Evolutionary conservation across 2,329 filamentous ascomycete genomes (phyloP), one percentile per base, ranked within the genome.

Genomic region (Colletotrichum horii): DNA sequence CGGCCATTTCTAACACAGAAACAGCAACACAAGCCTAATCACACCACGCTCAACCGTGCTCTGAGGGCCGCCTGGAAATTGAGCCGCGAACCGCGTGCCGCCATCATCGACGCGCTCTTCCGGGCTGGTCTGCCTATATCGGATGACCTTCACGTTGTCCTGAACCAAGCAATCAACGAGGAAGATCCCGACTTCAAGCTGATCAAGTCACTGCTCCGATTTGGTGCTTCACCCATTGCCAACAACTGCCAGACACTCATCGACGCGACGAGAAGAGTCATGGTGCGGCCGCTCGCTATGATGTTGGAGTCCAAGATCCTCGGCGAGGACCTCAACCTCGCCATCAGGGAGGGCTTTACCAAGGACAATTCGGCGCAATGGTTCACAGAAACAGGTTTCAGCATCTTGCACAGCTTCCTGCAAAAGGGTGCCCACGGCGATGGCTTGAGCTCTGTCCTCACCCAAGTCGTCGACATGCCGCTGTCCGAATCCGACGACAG

Each of bases 41-140:
- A 85, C 5, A 82, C 84, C 3, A 91, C 89, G 0, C 80, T 92
- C 66, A 83, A 86, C 4, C 84, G 86, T 11, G 87, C 89, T 0
- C 83, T 92, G n/a, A 88, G 91, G 77, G 88, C 89, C 1, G 88
- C 86, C 75, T 90, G 89, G 87, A 87, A 86, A 56, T 82, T 92
- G 14, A 86, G 84, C 61, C 84, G 84, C 26, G 88, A 89, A 22
- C 87, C 84, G 9, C 85, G 90, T 26, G 87, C 88, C 73, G 84
- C 84, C 8, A 83, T 91, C 16, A 83, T 90, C 32, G 80, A 84
- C 16, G 88, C 88, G 84, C 82, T 92, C 6, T 88, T 92, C 73
- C 84, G 86, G 26, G 90, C 89, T 2, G 89, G 89, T 0, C 82
- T 91, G 65, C 81, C 85, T 1, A 83, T 85, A 1, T 85, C 84